Base-by-base conservation (phyloP, 805 yeast species). In the Saccharomycopsis fermentans region DNA sequence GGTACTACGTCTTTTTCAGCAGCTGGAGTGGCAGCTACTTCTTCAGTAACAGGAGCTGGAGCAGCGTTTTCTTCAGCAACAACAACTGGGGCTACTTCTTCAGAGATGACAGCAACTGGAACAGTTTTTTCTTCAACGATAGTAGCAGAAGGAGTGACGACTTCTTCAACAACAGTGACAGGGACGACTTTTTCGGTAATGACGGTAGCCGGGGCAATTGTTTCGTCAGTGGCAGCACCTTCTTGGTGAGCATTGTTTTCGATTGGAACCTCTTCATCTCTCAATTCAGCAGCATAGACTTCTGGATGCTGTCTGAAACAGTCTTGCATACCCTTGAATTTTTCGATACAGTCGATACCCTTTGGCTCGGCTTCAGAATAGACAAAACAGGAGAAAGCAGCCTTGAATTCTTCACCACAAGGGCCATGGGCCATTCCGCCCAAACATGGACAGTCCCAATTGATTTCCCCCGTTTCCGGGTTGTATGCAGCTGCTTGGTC, bases 401-500 rank as follows among this genome's bases (percentile, higher is more conserved):
- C 90, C 74, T 88, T 90, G 77, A 90, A 90, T 74, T 90, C 96
- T 66, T 84, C 91, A 59, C 99, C 99, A 75, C 99, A 94, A 58
- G 99, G 98, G 0, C 99, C 99, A 64, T 91, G 79, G 35, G 99
- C 98, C 97, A 61, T 58, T 16, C 99, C 99, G 36, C 98, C 99
- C 55, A 94, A 77, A 73, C 98, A 92, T n/a, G 99, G 98, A 72
- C 99, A 58, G 69, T 94, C 98, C 99, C 99, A 94, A 81, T 94
- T 92, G 74, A 94, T 94, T 71, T 92, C 98, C 34, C 99, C 99
- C 2, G 99, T 94, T 67, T 88, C 96, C 34, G 97, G 97, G 54
- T 61, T 61, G 48, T 59, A 61, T 2, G 63, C 63, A 26, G 59
- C 63, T 2, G 57, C 59, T 34, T 59, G 62, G n/a, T 52, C 54